Conservation (phyloP, 2,329 filamentous ascomycete species). For the Tolypocladium tropicale region DNA sequence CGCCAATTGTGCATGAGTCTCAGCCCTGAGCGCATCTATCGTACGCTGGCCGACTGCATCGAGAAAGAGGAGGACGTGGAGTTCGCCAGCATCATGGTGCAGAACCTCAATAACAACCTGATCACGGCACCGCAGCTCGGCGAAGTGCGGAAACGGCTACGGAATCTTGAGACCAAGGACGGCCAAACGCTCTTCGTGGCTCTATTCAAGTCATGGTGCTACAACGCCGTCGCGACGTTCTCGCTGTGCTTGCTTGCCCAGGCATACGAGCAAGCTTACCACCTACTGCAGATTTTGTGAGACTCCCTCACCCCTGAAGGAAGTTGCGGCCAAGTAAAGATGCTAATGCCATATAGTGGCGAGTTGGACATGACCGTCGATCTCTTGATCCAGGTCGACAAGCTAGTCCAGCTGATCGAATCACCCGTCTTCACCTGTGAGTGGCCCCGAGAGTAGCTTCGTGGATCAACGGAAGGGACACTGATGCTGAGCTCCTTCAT, state of each 20-base stretch:
- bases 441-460: constrained; percentile 16
- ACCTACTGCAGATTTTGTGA: constrained; percentile 89
- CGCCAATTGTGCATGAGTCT: constrained; percentile 87
- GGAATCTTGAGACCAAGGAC: constrained; percentile 89
- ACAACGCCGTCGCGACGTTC: constrained; percentile 96
- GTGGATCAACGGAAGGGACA: neutral
- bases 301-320: constrained; percentile 12
- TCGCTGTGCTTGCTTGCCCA: constrained; percentile 91
- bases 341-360: constrained; percentile 45
- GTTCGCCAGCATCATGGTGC: constrained; percentile 98
- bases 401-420: constrained; percentile 90
- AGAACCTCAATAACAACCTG: constrained; percentile 97
- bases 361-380: constrained; percentile 99
- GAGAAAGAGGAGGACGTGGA: constrained; percentile 98
- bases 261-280: constrained; percentile 96
- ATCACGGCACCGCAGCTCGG: constrained; percentile 93
- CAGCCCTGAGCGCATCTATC: constrained; percentile 89
- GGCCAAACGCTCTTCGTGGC: constrained; percentile 93
- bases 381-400: constrained; percentile 97
- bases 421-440: constrained; percentile 95
- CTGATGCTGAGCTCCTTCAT: neutral
- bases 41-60: constrained; percentile 89
- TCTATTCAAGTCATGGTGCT: constrained; percentile 94
- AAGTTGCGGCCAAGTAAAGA: neutral
- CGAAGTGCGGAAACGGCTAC: constrained; percentile 78